Percentiles rank a stretch among this genome's conserved stretches.
These are phyloP conservation scores for Leccinum disarticulatum DNA, from an alignment of 768 basidiomycete genomes.

Conservation along the genomic window DNA sequence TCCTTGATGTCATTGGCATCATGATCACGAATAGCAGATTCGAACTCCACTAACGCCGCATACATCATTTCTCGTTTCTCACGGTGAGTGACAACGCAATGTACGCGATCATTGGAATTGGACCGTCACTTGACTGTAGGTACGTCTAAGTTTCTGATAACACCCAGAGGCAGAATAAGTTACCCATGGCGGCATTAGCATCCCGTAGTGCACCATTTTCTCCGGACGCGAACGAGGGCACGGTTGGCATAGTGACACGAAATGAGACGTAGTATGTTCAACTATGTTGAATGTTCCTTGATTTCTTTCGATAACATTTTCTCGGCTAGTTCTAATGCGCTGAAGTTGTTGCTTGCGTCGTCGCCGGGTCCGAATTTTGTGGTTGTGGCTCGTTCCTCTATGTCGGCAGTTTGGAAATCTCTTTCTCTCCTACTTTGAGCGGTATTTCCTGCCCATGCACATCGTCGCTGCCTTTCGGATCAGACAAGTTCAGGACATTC, in stretches of 20 bases:
- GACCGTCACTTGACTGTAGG: background rate
- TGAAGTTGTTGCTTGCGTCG: no score
- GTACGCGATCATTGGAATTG: background rate
- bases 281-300: no score
- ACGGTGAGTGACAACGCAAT: conserved; percentile 2
- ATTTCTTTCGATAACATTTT: no score
- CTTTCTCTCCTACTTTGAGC: no score
- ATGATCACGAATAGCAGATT: background rate
- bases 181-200: conserved; percentile 3
- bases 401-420: no score
- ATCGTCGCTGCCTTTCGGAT: no score
- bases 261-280: background rate
- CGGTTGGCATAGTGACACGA: conserved; percentile 13
- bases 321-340: no score
- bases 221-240: conserved; percentile 14
- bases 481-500: no score
- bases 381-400: no score
- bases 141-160: background rate
- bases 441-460: no score
- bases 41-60: background rate
- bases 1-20: background rate
- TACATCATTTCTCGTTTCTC: background rate
- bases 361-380: no score
- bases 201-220: conserved; percentile 6
- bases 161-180: background rate